Base-by-base conservation (phyloP, 768 basidiomycete genomes). In the Suillus spraguei region DNA sequence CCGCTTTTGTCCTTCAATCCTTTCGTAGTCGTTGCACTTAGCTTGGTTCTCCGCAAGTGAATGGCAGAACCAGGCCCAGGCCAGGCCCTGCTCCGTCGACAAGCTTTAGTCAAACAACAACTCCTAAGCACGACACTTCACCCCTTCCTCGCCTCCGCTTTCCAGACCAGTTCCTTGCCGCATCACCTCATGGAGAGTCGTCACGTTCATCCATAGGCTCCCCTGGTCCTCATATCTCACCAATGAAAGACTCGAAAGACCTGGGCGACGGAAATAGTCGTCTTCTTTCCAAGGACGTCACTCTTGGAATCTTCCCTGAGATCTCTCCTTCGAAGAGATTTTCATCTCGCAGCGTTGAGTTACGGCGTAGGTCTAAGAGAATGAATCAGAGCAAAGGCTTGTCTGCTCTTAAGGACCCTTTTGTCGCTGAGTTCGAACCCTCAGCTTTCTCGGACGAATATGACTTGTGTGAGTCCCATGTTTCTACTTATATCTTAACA, bases 391-490 rank as follows among this genome's bases (percentile, higher is more conserved):
- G 60, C 10, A 28, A 60, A 22, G 41, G 63, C 38, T 54, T 68
- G 65, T 69, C 69, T 20, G 63, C 67, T 11, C 63, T 66, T 28
- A 78, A 66, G 68, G 78, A 70, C 67, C 68, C 61, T 24, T 67
- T 67, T 49, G 60, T 71, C 50, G 65, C 69, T 66, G 78, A 80
- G 62, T 78, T 78, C 59, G 78, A 76, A 63, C 76, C 78, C 17
- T 72, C 72, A 28, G 74, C 77, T 38, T 89, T 91, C 74, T 89
- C 89, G 1, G 86, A 92, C 65, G 91, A 92, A 74, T 92, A 91
- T 70, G 88, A 92, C 71, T 78, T 92, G 64, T 84, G 91, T 92
- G 72, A 78, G 89, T 82, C 47, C 39, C 52, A 33, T 46, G 47
- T 3, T 13, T 61, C 32, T 42, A 50, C 63, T 60, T 61, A 24